Conservation (phyloP, 2,329 filamentous ascomycete genomes). For the Cryphonectria radicalis region DNA sequence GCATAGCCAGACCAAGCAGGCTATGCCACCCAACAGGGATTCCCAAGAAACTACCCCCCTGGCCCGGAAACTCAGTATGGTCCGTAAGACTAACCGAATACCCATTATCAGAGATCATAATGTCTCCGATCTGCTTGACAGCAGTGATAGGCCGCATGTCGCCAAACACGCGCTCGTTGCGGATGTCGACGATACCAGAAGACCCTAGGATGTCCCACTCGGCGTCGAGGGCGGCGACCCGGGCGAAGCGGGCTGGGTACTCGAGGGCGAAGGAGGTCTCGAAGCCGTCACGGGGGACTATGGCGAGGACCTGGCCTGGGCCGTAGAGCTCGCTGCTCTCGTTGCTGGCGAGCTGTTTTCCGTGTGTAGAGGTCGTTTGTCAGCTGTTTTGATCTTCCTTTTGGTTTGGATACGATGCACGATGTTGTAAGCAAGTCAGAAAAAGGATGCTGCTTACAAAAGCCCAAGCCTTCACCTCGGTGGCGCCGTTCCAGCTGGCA, state of each 20-base stretch:
- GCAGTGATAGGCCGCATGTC: constrained; percentile 6
- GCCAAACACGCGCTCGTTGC: not conserved
- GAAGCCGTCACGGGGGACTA: constrained; percentile 17
- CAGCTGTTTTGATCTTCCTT: not conserved
- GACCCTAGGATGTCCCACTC: constrained; percentile 14
- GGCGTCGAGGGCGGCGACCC: constrained; percentile 17
- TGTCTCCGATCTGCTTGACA: constrained; percentile 6
- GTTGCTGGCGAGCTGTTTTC: constrained; percentile 16
- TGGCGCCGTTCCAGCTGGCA: constrained; percentile 40
- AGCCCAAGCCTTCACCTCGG: constrained; percentile 34
- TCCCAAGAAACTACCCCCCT: constrained; percentile 1
- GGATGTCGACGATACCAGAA: constrained; percentile 19
- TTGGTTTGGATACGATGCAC: not conserved
- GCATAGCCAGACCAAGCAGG: not conserved
- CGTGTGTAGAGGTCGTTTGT: not conserved
- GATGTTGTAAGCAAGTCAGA: not conserved
- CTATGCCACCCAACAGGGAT: constrained; percentile 12
- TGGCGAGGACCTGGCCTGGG: constrained; percentile 10
- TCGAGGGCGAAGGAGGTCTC: constrained; percentile 13
- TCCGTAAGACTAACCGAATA: not conserved
- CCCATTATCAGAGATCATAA: constrained; percentile 7
- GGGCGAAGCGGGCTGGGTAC: constrained; percentile 10
- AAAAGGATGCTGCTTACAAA: constrained; percentile 4
- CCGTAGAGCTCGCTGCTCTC: constrained; percentile 11
- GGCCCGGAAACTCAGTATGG: constrained; percentile 6